Evolutionary conservation across 345 rosid genomes (phyloP).

Genomic region (Eucalyptus cladocalyx): DNA sequence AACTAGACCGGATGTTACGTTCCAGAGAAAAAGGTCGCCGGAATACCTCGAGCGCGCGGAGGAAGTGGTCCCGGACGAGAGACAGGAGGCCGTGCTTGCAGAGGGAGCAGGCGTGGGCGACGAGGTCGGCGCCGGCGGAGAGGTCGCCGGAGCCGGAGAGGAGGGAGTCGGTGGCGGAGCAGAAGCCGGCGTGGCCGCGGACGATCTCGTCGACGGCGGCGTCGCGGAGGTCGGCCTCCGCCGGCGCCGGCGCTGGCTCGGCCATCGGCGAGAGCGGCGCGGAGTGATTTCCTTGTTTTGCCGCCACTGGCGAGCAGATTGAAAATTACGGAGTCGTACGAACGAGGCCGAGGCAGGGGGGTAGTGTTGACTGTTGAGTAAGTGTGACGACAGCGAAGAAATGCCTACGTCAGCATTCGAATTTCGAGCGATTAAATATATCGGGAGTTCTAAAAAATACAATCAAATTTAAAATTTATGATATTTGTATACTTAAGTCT

Average conservation of each 20-base stretch:
- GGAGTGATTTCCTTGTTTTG: neutral
- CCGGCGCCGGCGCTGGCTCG: neutral
- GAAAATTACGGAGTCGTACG: neutral
- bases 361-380: neutral
- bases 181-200: conserved; percentile 47
- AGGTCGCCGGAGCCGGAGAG: conserved; percentile 28
- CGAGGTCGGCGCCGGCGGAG: conserved; percentile 28
- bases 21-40: neutral
- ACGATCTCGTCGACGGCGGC: conserved; percentile 43
- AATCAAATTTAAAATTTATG: too few species aligned
- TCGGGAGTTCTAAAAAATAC: accelerated
- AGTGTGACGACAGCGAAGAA: neutral
- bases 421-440: neutral
- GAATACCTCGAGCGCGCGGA: neutral
- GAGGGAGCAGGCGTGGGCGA: conserved; percentile 40
- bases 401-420: neutral
- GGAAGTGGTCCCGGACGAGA: conserved; percentile 44
- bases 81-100: conserved; percentile 62
- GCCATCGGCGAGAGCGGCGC: neutral
- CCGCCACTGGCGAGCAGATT: neutral
- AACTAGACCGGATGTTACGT: neutral
- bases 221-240: conserved; percentile 29
- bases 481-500: too few species aligned
- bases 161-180: conserved; percentile 42
- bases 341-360: too few species aligned